Percentiles rank a stretch among this genome's conserved stretches.
Evolutionary conservation across 1,284 basidiomycete species (phyloP).

Genomic region (Psilocybe mexicana): DNA sequence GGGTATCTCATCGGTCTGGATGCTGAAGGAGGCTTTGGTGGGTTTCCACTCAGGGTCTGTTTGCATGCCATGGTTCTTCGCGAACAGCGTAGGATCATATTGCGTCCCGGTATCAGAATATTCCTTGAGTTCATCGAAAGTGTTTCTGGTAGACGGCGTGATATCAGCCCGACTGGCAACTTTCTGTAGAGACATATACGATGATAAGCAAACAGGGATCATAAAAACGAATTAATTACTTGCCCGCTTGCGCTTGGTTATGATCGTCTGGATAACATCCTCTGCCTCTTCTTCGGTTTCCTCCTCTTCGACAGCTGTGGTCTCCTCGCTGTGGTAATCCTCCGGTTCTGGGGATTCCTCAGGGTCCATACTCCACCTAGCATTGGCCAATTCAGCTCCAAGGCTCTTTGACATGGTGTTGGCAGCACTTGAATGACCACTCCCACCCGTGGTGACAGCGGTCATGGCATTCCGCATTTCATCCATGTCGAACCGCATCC

Average conservation of each 20-base stretch:
- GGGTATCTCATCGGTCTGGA: conserved; percentile 33
- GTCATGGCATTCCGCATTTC: conserved; percentile 68
- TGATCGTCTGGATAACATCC: conserved; percentile 79
- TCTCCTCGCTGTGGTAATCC: conserved; percentile 43
- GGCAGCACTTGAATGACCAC: conserved; percentile 49
- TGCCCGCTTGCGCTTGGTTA: conserved; percentile 75
- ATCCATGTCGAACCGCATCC: conserved; percentile 88
- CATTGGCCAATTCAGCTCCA: conserved; percentile 71
- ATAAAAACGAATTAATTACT: conserved; percentile 25
- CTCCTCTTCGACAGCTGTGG: conserved; percentile 34
- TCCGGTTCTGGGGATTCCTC: conserved; percentile 37
- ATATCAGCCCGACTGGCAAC: conserved; percentile 59
- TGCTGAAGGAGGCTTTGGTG: conserved; percentile 36
- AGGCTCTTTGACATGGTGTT: conserved; percentile 72
- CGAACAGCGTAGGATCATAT: conserved; percentile 56
- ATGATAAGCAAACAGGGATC: not conserved
- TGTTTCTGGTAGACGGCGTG: conserved; percentile 41
- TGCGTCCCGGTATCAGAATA: conserved; percentile 72
- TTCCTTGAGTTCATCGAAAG: conserved; percentile 67
- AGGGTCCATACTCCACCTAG: conserved; percentile 55
- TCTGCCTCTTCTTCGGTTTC: conserved; percentile 53
- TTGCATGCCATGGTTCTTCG: conserved; percentile 41
- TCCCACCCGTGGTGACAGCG: conserved; percentile 34
- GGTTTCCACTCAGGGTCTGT: conserved; percentile 42
- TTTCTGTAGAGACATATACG: conserved; percentile 47